Percentiles rank a stretch among this genome's conserved stretches.
phyloP scores from a whole-genome alignment of 2,329 filamentous ascomycete species.

The Epichloe festucae region DNA sequence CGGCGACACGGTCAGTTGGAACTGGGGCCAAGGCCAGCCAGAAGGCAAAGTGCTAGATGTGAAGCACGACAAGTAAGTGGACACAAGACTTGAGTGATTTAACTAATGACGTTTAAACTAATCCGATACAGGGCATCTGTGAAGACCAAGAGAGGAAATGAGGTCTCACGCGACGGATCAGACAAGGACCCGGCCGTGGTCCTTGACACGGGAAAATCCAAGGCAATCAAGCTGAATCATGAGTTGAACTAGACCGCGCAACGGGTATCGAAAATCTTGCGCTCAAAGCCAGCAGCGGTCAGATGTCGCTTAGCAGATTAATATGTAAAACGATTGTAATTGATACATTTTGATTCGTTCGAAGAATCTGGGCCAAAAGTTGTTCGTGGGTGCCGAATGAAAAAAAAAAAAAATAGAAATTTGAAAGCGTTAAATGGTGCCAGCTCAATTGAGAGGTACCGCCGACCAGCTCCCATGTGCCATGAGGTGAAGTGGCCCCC shows the following conservation, averaged over 20 bases:
- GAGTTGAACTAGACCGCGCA: constrained; percentile 5
- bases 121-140: constrained; percentile 19
- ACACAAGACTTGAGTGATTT: not conserved
- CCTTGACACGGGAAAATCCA: constrained; percentile 19
- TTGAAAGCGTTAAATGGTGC: too few relatives aligned
- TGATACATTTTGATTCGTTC: too few relatives aligned
- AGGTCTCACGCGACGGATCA: constrained; percentile 26
- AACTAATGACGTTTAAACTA: not conserved
- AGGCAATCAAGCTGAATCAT: constrained; percentile 4
- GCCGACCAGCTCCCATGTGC: too few relatives aligned
- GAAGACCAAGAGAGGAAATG: constrained; percentile 27
- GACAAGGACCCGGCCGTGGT: constrained; percentile 30
- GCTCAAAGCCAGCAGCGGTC: not conserved
- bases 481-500: too few relatives aligned
- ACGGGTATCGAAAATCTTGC: not conserved
- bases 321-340: too few relatives aligned
- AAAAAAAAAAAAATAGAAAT: too few relatives aligned
- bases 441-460: too few relatives aligned
- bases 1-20: constrained; percentile 33
- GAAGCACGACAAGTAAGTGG: constrained; percentile 26
- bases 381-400: too few relatives aligned
- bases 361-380: too few relatives aligned
- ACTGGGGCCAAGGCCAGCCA: constrained; percentile 30
- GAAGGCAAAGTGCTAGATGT: constrained; percentile 31
- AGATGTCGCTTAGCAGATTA: not conserved